These are phyloP conservation scores for Talaromyces rugulosus DNA, from an alignment of 2,329 filamentous ascomycete species.

Conservation along the genomic window DNA sequence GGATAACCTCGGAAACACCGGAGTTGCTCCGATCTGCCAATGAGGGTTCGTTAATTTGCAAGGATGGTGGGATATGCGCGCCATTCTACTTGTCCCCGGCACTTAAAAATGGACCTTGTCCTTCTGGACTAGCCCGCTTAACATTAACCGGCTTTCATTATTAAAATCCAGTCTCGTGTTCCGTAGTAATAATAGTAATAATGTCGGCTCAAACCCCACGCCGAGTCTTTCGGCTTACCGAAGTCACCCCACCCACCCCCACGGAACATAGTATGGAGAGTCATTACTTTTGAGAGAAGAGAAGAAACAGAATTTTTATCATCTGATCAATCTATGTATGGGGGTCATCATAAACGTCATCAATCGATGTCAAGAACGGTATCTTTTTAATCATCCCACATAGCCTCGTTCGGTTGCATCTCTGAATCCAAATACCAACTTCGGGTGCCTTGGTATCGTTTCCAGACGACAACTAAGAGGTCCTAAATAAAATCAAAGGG, in stretches of 20 bases:
- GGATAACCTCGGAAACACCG: conserved; percentile 9
- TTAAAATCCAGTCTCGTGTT: neutral
- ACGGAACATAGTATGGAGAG: neutral
- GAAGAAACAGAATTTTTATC: neutral
- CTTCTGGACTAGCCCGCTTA: neutral
- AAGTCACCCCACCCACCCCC: neutral
- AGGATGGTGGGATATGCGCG: neutral
- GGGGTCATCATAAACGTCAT: neutral
- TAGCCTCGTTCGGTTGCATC: neutral
- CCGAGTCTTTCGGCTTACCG: neutral
- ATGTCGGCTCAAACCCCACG: neutral
- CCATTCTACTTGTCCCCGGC: neutral
- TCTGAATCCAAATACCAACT: neutral
- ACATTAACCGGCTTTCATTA: neutral
- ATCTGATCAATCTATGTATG: neutral
- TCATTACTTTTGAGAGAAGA: neutral
- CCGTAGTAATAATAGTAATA: neutral
- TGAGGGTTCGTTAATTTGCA: neutral
- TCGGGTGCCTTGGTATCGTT: neutral
- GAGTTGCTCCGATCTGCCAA: conserved; percentile 10
- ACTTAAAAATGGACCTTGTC: neutral
- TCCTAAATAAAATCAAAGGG: neutral
- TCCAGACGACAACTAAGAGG: neutral
- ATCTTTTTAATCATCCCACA: neutral
- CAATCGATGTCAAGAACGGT: neutral